Evolutionary conservation across 768 basidiomycete species (phyloP).

Genomic region (Psilocybe sp.): DNA sequence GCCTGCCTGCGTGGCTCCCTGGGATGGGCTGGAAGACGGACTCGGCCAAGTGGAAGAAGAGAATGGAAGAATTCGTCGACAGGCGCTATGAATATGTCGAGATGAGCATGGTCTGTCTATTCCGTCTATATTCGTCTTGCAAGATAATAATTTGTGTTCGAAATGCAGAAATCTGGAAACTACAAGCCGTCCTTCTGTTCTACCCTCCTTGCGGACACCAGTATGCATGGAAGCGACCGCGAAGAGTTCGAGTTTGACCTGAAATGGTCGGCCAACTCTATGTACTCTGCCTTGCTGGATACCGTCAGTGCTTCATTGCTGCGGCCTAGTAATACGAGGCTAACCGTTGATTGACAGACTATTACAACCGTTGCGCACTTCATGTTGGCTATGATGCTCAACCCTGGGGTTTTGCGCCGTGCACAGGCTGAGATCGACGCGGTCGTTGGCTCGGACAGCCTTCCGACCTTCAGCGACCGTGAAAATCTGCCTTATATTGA

Average conservation of each 20-base stretch:
- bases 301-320: slow-evolving; percentile 38
- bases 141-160: no score
- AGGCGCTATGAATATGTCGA: slow-evolving; percentile 59
- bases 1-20: slow-evolving; percentile 65
- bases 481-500: slow-evolving; percentile 46
- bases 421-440: slow-evolving; percentile 67
- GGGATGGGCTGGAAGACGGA: slow-evolving; percentile 65
- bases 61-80: slow-evolving; percentile 64
- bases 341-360: slow-evolving; percentile 31
- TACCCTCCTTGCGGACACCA: slow-evolving; percentile 52
- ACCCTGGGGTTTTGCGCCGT: slow-evolving; percentile 54
- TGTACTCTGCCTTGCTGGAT: slow-evolving; percentile 68
- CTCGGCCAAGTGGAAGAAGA: slow-evolving; percentile 58
- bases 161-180: slow-evolving; percentile 36
- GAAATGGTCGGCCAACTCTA: slow-evolving; percentile 82
- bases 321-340: neutral
- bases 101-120: slow-evolving; percentile 47
- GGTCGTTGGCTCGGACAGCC: slow-evolving; percentile 51
- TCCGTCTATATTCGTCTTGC: neutral
- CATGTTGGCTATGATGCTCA: slow-evolving; percentile 61
- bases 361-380: slow-evolving; percentile 50
- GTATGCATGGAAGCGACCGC: slow-evolving; percentile 23
- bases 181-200: slow-evolving; percentile 42
- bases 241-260: slow-evolving; percentile 62
- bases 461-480: slow-evolving; percentile 61